phyloP scores from a whole-genome alignment of 345 rosid genomes.

The Diplotaxis tenuifolia region DNA sequence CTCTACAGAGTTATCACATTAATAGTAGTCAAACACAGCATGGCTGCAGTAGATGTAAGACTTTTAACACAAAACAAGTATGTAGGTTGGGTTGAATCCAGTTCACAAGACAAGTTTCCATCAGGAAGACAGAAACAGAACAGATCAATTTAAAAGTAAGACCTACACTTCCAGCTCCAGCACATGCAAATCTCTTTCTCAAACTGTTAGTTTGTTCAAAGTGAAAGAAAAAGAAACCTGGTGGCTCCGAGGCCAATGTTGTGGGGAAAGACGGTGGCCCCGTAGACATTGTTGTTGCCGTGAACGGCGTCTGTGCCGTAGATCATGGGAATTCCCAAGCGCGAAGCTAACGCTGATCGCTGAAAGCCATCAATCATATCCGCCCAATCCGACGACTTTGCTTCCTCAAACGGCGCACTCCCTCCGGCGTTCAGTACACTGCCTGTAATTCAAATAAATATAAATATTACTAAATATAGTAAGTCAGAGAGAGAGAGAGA shows the following conservation, averaged over 20 bases:
- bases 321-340: constrained; percentile 77
- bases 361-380: constrained; percentile 83
- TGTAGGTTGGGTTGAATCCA: too few relatives aligned
- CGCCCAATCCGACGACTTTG: constrained; percentile 69
- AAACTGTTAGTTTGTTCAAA: not conserved
- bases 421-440: constrained; percentile 80
- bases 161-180: not conserved
- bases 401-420: constrained; percentile 61
- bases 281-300: constrained; percentile 76
- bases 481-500: not conserved
- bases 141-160: not conserved
- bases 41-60: too few relatives aligned
- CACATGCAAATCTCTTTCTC: not conserved
- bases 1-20: constrained; percentile 41
- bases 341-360: constrained; percentile 56
- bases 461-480: not conserved
- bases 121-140: constrained; percentile 10
- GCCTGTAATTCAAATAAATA: constrained; percentile 44
- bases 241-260: constrained; percentile 88
- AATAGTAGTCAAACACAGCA: not conserved
- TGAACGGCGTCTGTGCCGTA: constrained; percentile 96
- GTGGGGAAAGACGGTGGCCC: constrained; percentile 87
- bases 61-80: too few relatives aligned
- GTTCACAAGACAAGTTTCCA: not conserved
- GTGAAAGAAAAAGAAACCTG: constrained; percentile 45